Evolutionary conservation across 257 asterid genomes (phyloP), one percentile per base, ranked within the genome.

Genomic region (Capsicum baccatum): DNA sequence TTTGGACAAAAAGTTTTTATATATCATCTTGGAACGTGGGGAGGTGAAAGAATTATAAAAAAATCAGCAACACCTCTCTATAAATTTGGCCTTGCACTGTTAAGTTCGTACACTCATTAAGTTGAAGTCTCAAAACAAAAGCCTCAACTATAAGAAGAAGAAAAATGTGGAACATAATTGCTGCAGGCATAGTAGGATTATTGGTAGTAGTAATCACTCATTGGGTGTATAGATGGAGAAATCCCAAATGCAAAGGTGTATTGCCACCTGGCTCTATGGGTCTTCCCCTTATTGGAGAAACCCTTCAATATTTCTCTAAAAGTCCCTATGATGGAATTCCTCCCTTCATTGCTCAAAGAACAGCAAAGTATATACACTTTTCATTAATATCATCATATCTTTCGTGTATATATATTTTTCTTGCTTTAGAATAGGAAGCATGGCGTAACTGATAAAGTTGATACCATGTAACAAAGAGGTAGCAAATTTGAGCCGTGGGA

Each of bases 221-320:
- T 7, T 86, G 86, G 86, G 73, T 83, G 1, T 86, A 79, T 12
- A 55, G 59, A 55, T 55, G 59, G 59, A 55, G 59, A 6, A 55
- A 55, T 55, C 59, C 59, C 17, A 55, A 55, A 55, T 55, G 59
- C 59, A 55, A 55, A 55, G 59, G 59, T 11, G 59, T 55, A 3
- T 55, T 55, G 17, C 59, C 59, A 13, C 59, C 59, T 55, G 59
- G 88, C 59, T 55, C 59, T 55, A 55, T 55, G 59, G 59, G 59
- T 15, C 7, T 55, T 55, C 59, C 59, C 17, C 59, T 55, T 14
- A 55, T 55, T 55, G 59, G 59, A 13, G 59, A 55, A 13, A 55
- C 59, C 0, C 59, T 55, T 55, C 7, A 13, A 55, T 83, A 26
- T 57, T 79, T 86, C 70, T 67, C 42, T 37, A 70, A 59, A 59